Evolutionary conservation across 345 rosid species (phyloP), one percentile per base, ranked within the genome.

Genomic region (Anacardium occidentale): DNA sequence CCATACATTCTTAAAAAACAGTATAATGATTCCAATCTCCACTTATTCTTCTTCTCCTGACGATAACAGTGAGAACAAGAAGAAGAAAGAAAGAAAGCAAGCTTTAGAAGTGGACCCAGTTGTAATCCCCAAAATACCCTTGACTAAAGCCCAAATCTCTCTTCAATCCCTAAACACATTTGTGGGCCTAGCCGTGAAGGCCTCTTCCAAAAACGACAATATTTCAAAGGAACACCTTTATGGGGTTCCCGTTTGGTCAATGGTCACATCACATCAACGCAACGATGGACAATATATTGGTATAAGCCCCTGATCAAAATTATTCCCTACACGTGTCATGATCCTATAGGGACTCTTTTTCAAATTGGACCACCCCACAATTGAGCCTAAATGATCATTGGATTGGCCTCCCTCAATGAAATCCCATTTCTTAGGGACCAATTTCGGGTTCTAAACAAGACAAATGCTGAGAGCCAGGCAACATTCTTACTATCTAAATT

Each of bases 221-320:
- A 67, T 51, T 55, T 32, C 68, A 71, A 69, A 22, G 34, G 57
- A 42, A 52, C 74, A 60, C 59, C 56, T 24, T 45, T 71, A n/a
- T 55, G 10, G 29, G 76, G 83, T 74, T 63, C 78, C 56, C 11
- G 51, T 73, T 76, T 69, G 82, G 84, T 84, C 83, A 83, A 83
- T 63, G 83, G 83, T 87, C 91, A 78, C 87, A 76, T 85, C 88
- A 75, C 1, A 37, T 64, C 64, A 82, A 71, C 82, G 77, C 52
- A 75, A 73, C 32, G 32, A 3, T 29, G 32, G 32, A 29, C 32
- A 29, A 29, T 29, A 29, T 29, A 29, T 29, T 29, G 3, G 32
- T n/a, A 29, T 3, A 29, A 29, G 75, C 73, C 2, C 66, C 47
- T 64, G 63, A 44, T 55, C 1, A 3, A 57, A 17, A 17, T 3